These are phyloP conservation scores for Trichosporon ovoides DNA, from an alignment of 1,284 basidiomycete genomes.

Conservation along the genomic window DNA sequence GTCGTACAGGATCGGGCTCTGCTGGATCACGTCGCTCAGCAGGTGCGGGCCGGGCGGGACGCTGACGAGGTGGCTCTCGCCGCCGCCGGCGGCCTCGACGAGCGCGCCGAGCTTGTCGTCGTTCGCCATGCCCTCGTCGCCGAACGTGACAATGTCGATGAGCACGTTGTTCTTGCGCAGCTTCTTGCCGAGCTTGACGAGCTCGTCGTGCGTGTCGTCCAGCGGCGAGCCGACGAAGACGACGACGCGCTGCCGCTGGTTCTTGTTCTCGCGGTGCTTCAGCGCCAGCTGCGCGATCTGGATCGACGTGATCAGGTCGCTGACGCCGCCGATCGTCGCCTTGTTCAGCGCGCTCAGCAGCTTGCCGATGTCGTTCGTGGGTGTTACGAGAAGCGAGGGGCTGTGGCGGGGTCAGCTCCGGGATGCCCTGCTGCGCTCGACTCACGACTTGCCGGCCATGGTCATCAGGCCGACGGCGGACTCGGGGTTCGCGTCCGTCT, in stretches of 20 bases:
- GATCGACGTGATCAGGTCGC: slow-evolving; percentile 83
- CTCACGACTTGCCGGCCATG: slow-evolving; percentile 89
- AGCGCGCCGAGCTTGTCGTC: slow-evolving; percentile 47
- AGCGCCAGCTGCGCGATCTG: slow-evolving; percentile 91
- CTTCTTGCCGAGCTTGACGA: slow-evolving; percentile 88
- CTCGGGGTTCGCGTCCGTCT: slow-evolving; percentile 93
- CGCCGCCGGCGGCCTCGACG: slow-evolving; percentile 47
- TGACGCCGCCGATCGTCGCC: slow-evolving; percentile 66
- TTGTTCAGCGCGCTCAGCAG: slow-evolving; percentile 76
- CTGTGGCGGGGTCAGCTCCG: slow-evolving; percentile 49
- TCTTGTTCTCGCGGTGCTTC: slow-evolving; percentile 98
- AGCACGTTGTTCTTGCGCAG: slow-evolving; percentile 99
- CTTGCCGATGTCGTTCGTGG: slow-evolving; percentile 91
- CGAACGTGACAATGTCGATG: slow-evolving; percentile 79
- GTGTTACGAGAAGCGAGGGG: slow-evolving; percentile 90
- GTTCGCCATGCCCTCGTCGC: slow-evolving; percentile 49
- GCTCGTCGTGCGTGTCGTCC: slow-evolving; percentile 62
- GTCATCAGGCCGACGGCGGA: slow-evolving; percentile 97
- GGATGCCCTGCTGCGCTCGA: slow-evolving; percentile 11
- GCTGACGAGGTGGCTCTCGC: slow-evolving; percentile 64
- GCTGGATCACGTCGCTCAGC: slow-evolving; percentile 75
- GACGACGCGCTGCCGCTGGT: slow-evolving; percentile 88
- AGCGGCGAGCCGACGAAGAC: slow-evolving; percentile 89
- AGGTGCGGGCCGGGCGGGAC: slow-evolving; percentile 72
- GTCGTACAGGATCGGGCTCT: slow-evolving; percentile 74